Percentiles rank a stretch among this genome's conserved stretches.
These are phyloP conservation scores for Flaveria bidentis DNA, from an alignment of 129 eudicot species.

Conservation along the genomic window DNA sequence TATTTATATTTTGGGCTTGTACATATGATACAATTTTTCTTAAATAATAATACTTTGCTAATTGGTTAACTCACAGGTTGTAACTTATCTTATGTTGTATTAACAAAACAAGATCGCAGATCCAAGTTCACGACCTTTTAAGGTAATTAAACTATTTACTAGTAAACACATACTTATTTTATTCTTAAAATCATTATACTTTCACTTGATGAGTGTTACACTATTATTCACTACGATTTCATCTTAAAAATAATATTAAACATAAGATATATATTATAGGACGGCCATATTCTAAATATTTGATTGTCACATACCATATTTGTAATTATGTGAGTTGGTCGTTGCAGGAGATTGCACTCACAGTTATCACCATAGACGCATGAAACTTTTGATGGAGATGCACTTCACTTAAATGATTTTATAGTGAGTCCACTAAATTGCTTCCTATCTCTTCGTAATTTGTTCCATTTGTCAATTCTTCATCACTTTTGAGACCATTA, in stretches of 20 bases:
- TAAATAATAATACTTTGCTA: background rate
- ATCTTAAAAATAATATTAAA: too few species aligned
- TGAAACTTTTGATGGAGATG: conserved; percentile 36
- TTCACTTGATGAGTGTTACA: too few species aligned
- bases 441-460: conserved; percentile 30
- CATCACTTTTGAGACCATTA: conserved; percentile 38
- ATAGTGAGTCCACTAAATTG: conserved; percentile 32
- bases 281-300: conserved; percentile 21
- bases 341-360: conserved; percentile 42
- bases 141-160: background rate
- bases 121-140: conserved; percentile 17
- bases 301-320: conserved; percentile 16
- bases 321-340: conserved; percentile 21
- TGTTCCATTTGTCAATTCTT: conserved; percentile 18
- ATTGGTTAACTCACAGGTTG: conserved; percentile 21
- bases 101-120: conserved; percentile 22
- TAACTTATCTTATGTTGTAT: conserved; percentile 19
- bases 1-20: too few species aligned
- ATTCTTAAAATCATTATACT: too few species aligned
- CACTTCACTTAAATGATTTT: conserved; percentile 29
- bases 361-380: conserved; percentile 32
- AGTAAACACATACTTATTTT: too few species aligned
- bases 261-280: background rate
- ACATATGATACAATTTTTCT: too few species aligned
- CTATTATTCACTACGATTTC: too few species aligned